A percentile compares a stretch with the other conserved stretches of the same genome.
These are phyloP conservation scores for Pseudocercospora fijiensis DNA, from an alignment of 2,329 filamentous ascomycete genomes.

Conservation along the genomic window DNA sequence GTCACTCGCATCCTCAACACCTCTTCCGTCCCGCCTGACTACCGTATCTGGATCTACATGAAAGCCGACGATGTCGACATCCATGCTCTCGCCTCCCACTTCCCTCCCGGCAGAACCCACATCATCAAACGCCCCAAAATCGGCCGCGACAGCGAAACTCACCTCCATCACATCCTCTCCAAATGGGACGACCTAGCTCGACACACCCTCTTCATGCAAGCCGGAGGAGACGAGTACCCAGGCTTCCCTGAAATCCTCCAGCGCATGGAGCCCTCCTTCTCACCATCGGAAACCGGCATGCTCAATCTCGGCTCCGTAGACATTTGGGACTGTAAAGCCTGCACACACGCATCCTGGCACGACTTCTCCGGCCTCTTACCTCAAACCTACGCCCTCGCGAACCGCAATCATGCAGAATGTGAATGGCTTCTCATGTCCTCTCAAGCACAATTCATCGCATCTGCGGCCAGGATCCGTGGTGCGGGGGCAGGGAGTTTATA, in stretches of 20 bases:
- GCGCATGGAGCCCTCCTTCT: constrained; percentile 44
- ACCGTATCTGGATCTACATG: constrained; percentile 6
- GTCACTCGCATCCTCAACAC: constrained; percentile 13
- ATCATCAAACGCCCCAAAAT: constrained; percentile 38
- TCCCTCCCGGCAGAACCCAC: neutral
- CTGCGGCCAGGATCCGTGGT: constrained; percentile 45
- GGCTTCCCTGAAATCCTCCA: constrained; percentile 39
- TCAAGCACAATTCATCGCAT: constrained; percentile 51
- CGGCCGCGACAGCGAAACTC: constrained; percentile 49
- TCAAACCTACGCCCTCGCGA: constrained; percentile 37
- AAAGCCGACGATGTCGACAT: constrained; percentile 3
- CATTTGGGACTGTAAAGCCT: constrained; percentile 43
- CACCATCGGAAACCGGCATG: constrained; percentile 46
- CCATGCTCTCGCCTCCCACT: neutral
- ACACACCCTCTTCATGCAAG: constrained; percentile 53
- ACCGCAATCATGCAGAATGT: constrained; percentile 21
- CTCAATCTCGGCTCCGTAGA: constrained; percentile 45
- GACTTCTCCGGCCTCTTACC: constrained; percentile 44
- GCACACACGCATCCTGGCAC: constrained; percentile 45
- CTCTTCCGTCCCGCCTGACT: neutral
- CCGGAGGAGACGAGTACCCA: constrained; percentile 40
- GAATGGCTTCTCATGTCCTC: constrained; percentile 42
- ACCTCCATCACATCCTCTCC: constrained; percentile 48
- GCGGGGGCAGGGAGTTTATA: constrained; percentile 39
- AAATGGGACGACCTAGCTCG: constrained; percentile 46